Conservation (phyloP, 768 basidiomycete species). For the Kwoniella dendrophila region DNA sequence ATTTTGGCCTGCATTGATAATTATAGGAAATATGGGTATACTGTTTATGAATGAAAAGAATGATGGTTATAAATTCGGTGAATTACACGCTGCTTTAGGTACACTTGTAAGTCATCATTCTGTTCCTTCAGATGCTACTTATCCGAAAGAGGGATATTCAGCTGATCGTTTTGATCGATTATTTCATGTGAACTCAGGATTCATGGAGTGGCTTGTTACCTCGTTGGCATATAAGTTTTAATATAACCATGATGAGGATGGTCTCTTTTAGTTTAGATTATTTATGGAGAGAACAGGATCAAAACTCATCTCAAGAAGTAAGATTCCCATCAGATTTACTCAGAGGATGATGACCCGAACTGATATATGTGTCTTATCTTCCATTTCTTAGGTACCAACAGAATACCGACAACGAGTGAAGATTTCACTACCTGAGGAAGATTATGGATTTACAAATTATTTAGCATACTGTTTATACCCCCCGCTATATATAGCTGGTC, state of each 20-base stretch:
- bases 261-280: constrained; percentile 93
- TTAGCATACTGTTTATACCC: constrained; percentile 86
- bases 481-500: constrained; percentile 92
- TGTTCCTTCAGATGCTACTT: not conserved
- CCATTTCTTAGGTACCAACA: constrained; percentile 19
- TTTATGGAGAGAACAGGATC: constrained; percentile 69
- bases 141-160: not conserved
- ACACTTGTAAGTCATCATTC: constrained; percentile 63
- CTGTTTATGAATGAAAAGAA: constrained; percentile 76
- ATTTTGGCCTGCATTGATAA: constrained; percentile 59
- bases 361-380: not conserved
- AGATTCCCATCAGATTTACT: not conserved
- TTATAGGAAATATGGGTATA: constrained; percentile 74
- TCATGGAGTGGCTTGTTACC: constrained; percentile 69
- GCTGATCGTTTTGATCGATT: constrained; percentile 1
- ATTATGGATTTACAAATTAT: constrained; percentile 74
- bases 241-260: constrained; percentile 91
- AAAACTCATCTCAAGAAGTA: constrained; percentile 4
- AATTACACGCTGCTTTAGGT: constrained; percentile 63
- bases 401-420: constrained; percentile 66
- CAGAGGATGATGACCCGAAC: not conserved
- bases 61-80: constrained; percentile 71
- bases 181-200: constrained; percentile 51
- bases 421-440: constrained; percentile 62
- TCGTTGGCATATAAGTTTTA: constrained; percentile 91